These are phyloP conservation scores for Ophiostoma populinum DNA, from an alignment of 2,329 filamentous ascomycete species.

Conservation along the genomic window DNA sequence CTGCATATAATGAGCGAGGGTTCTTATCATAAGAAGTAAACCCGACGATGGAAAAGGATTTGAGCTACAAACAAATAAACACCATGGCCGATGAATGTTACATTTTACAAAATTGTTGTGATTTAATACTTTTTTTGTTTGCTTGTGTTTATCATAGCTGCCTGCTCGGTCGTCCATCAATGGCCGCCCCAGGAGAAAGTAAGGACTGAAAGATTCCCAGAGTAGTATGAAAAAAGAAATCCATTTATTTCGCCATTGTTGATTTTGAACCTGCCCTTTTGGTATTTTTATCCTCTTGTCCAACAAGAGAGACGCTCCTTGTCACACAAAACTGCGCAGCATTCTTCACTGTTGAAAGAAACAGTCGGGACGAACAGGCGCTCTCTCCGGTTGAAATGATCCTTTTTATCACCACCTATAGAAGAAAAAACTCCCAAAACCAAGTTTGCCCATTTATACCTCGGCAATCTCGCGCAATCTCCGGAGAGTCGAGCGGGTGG, in stretches of 20 bases:
- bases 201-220: neutral
- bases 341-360: neutral
- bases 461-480: constrained; percentile 95
- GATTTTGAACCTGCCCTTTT: constrained; percentile 2
- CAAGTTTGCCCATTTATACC: constrained; percentile 43
- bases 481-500: constrained; percentile 90
- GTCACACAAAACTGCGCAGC: constrained; percentile 3
- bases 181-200: too few relatives aligned
- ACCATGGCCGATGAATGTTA: too few relatives aligned
- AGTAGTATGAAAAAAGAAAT: constrained; percentile 1
- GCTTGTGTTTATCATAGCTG: too few relatives aligned
- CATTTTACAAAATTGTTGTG: too few relatives aligned
- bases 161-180: too few relatives aligned
- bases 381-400: neutral
- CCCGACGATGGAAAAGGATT: too few relatives aligned
- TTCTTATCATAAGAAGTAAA: too few relatives aligned
- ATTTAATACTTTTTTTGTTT: too few relatives aligned
- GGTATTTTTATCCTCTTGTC: too few relatives aligned
- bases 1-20: too few relatives aligned
- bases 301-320: neutral
- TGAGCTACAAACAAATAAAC: too few relatives aligned
- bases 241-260: constrained; percentile 3
- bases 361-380: constrained; percentile 1
- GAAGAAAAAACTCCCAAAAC: constrained; percentile 1
- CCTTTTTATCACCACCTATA: neutral